Percentiles rank a stretch among this genome's conserved stretches.
Evolutionary conservation across 2,329 filamentous ascomycete species (phyloP).

Genomic region (Fusarium poae): DNA sequence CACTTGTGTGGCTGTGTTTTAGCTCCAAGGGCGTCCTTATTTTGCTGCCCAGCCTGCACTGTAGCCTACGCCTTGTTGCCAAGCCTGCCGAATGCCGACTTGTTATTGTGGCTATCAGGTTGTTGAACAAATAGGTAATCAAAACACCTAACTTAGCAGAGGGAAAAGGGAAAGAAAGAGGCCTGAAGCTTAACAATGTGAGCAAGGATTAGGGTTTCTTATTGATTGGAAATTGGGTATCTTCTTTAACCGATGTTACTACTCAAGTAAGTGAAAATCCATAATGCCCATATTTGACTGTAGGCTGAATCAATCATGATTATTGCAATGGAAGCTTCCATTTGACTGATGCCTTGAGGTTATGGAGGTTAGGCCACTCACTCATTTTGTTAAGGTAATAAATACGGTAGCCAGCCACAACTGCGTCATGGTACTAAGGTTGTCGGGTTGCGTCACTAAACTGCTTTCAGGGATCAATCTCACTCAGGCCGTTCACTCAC

Average conservation of each 20-base stretch:
- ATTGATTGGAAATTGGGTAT: not conserved
- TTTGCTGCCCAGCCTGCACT: conserved; percentile 39
- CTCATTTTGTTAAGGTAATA: not conserved
- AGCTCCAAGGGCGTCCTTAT: conserved; percentile 22
- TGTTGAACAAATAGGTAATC: conserved; percentile 29
- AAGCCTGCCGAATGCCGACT: conserved; percentile 31
- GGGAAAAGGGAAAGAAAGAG: not conserved
- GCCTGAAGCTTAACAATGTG: not conserved
- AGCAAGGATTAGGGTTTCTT: not conserved
- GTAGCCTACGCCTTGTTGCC: conserved; percentile 14
- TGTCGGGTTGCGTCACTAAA: conserved; percentile 34
- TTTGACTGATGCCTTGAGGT: not conserved
- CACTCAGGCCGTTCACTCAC: conserved; percentile 8
- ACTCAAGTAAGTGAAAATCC: not conserved
- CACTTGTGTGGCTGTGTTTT: conserved; percentile 48
- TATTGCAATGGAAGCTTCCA: not conserved
- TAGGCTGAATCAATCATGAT: not conserved
- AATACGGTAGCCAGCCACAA: conserved; percentile 15
- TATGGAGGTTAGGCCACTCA: not conserved
- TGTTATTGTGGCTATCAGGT: conserved; percentile 32
- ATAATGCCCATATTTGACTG: not conserved
- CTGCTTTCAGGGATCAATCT: conserved; percentile 33
- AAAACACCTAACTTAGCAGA: not conserved
- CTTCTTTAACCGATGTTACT: not conserved
- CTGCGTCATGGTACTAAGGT: conserved; percentile 32